Base-by-base conservation (phyloP, 306 rosid species). In the Begonia fuchsioides region DNA sequence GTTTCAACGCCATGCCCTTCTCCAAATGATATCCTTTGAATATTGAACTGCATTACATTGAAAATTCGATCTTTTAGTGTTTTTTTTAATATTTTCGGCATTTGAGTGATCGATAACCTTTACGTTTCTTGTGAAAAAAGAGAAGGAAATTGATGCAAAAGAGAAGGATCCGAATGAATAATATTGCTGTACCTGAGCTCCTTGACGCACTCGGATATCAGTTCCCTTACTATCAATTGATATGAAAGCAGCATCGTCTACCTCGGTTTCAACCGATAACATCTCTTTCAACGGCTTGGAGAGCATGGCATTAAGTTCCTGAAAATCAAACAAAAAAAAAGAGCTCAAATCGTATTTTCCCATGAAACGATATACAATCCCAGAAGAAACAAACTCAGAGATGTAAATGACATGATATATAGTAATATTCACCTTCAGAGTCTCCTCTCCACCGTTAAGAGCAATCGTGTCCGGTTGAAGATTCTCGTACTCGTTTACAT, bases 401-500 rank as follows among this genome's bases (percentile, higher is more conserved):
- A 26, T 26, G 8, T 26, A 26, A 26, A 26, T 26, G 35, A 26
- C 8, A 6, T 26, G 35, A 26, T 5, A 26, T 26, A 26, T n/a
- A 12, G 50, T 47, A n/a, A 11, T 47, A 17, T 16, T 71, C 60
- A 85, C 98, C 98, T 85, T 92, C 48, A 92, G 79, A 68, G 73
- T 77, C 59, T 82, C 94, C 67, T 92, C 96, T 19, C 96, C 96
- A 17, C 95, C 98, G 59, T 85, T 92, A 56, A 79, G 94, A 44
- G 96, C 98, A 63, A 92, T 92, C 78, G 81, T 92, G 66, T 92
- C 98, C 54, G 98, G 98, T 70, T 85, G 77, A 69, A 92, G 72
- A 66, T 70, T 59, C 74, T 92, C 98, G 9, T 82, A 92, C 59
- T 92, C 96, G 58, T 92, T 82, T 58, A 92, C 98, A 64, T 85